Evolutionary conservation across 1,139 yeast genomes (phyloP).

Genomic region (Suhomyces atakaporum): DNA sequence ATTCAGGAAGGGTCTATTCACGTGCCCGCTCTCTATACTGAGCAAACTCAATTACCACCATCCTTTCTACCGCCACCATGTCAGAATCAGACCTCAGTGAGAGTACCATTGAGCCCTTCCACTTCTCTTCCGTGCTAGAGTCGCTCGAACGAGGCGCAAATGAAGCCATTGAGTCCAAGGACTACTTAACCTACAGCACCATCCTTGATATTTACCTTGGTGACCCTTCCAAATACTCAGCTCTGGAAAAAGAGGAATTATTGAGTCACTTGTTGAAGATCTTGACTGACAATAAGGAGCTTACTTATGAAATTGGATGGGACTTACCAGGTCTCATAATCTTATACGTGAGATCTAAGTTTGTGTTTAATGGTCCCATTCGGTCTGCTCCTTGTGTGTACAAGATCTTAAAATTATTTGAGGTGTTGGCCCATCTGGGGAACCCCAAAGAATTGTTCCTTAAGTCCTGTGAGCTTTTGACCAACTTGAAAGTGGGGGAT

Average conservation of each 20-base stretch:
- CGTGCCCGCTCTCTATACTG: no score
- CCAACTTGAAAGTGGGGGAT: slow-evolving; percentile 20
- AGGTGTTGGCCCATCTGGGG: slow-evolving; percentile 61
- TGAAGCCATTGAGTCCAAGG: slow-evolving; percentile 48
- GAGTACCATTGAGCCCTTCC: slow-evolving; percentile 28
- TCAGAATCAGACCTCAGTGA: slow-evolving; percentile 23
- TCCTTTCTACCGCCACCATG: slow-evolving; percentile 6
- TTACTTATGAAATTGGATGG: slow-evolving; percentile 80
- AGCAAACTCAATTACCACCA: background rate
- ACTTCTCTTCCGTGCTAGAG: slow-evolving; percentile 31
- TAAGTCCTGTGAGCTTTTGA: slow-evolving; percentile 64
- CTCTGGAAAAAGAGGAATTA: slow-evolving; percentile 46
- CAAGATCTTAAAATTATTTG: slow-evolving; percentile 53
- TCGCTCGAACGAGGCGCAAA: slow-evolving; percentile 36
- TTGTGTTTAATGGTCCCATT: slow-evolving; percentile 19
- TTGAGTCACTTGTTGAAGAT: slow-evolving; percentile 44
- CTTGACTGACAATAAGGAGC: slow-evolving; percentile 45
- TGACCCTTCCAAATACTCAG: slow-evolving; percentile 48
- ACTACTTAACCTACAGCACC: slow-evolving; percentile 72
- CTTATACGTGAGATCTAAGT: slow-evolving; percentile 37
- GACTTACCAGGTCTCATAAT: slow-evolving; percentile 72
- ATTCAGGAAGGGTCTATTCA: background rate
- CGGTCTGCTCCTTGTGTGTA: slow-evolving; percentile 38
- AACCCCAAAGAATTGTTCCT: slow-evolving; percentile 79
- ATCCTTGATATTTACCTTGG: slow-evolving; percentile 61